Evolutionary conservation across 2,329 filamentous ascomycete genomes (phyloP).

Genomic region (Sordariomycetes sp.): DNA sequence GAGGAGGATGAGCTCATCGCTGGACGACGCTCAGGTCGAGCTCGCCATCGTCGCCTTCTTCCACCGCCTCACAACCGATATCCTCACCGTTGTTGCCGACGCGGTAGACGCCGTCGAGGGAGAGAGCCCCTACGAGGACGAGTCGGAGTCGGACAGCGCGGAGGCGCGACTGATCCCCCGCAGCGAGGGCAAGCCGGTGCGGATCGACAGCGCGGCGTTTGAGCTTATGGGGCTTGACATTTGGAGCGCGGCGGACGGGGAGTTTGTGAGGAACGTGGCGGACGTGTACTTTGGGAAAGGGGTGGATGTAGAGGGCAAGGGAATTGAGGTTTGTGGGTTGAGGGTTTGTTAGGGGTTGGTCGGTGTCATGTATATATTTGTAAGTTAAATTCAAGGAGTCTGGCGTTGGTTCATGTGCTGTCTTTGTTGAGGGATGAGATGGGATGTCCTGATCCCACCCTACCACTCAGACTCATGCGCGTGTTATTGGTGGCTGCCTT

Average conservation of each 20-base stretch:
- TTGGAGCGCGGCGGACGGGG: slow-evolving; percentile 60
- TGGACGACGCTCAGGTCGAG: slow-evolving; percentile 38
- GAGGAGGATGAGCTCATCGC: slow-evolving; percentile 16
- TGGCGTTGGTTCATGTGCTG: background rate
- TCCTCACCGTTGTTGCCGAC: slow-evolving; percentile 49
- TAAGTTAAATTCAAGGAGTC: background rate
- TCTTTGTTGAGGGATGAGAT: background rate
- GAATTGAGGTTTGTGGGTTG: slow-evolving; percentile 63
- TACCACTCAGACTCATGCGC: too few species aligned
- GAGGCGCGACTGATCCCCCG: slow-evolving; percentile 11
- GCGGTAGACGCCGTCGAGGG: slow-evolving; percentile 30
- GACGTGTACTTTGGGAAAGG: slow-evolving; percentile 52
- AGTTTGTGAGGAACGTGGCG: slow-evolving; percentile 51
- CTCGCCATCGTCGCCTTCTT: slow-evolving; percentile 71
- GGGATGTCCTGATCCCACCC: background rate
- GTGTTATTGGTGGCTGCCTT: too few species aligned
- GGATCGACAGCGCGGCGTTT: slow-evolving; percentile 51
- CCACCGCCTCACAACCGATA: slow-evolving; percentile 57
- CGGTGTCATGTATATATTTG: background rate
- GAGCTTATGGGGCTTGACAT: slow-evolving; percentile 63
- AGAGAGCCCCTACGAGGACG: slow-evolving; percentile 10
- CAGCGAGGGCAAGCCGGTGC: slow-evolving; percentile 23
- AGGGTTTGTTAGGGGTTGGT: slow-evolving; percentile 41
- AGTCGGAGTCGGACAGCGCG: slow-evolving; percentile 20
- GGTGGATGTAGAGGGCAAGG: slow-evolving; percentile 51